A percentile compares a stretch with the other conserved stretches of the same genome.
Evolutionary conservation across 106 monocot species (phyloP).

Genomic region (Triglochin maritima): DNA sequence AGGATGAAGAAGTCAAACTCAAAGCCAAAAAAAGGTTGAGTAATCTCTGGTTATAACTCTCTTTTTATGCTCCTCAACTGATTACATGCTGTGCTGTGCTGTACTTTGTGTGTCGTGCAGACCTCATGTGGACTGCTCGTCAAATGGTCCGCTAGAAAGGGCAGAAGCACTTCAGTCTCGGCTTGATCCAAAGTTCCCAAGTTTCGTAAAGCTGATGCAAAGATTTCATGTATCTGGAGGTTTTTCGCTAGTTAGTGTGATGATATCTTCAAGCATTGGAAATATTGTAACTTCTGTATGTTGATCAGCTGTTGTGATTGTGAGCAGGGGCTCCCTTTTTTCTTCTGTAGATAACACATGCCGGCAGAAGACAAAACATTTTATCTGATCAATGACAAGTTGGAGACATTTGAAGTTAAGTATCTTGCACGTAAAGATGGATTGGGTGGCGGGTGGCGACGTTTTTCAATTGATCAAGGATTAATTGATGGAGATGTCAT

Average conservation of each 20-base stretch:
- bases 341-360: conserved; percentile 11
- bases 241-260: conserved; percentile 16
- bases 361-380: conserved; percentile 2
- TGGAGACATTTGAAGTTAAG: not conserved
- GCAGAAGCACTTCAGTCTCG: conserved; percentile 3
- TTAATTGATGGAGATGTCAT: not conserved
- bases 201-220: conserved; percentile 19
- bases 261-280: too few species aligned
- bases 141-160: conserved; percentile 1
- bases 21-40: too few species aligned
- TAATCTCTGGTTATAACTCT: too few species aligned
- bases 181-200: conserved; percentile 5
- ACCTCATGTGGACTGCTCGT: too few species aligned
- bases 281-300: too few species aligned
- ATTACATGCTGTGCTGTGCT: too few species aligned
- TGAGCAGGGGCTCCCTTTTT: conserved; percentile 9
- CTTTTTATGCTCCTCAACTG: too few species aligned
- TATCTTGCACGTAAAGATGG: conserved; percentile 17
- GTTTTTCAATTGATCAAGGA: conserved; percentile 1
- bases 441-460: conserved; percentile 21
- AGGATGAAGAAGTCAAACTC: too few species aligned
- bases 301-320: too few species aligned
- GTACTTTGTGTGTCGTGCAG: too few species aligned
- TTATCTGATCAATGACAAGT: conserved; percentile 8
- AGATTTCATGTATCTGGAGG: conserved; percentile 22